Conservation (phyloP, 352 stramenopile species). For the Globisporangium iwayamae region DNA sequence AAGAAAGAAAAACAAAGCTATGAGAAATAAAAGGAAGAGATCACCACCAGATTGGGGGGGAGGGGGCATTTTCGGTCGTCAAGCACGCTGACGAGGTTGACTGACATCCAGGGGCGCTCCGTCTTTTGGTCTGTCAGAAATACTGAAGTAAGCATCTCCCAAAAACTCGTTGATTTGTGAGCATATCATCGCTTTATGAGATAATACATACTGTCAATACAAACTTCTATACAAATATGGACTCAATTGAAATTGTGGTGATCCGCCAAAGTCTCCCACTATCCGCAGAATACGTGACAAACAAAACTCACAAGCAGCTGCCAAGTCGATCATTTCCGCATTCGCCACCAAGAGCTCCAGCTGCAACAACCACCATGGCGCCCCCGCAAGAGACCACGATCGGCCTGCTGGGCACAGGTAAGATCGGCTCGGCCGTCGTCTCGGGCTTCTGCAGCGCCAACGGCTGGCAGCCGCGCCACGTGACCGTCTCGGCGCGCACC, state of each 20-base stretch:
- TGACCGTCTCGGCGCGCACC: conserved; percentile 63
- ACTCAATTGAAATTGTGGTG: too few species aligned
- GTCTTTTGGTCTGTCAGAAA: too few species aligned
- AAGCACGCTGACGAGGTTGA: too few species aligned
- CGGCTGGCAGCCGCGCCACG: conserved; percentile 75
- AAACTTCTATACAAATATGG: too few species aligned
- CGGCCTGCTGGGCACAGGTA: conserved; percentile 79
- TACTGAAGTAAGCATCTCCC: too few species aligned
- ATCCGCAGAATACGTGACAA: background rate
- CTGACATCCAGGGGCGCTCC: too few species aligned
- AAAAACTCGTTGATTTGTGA: too few species aligned
- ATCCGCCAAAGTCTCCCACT: too few species aligned
- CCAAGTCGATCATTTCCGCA: background rate
- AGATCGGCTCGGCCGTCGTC: conserved; percentile 84
- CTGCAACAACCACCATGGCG: conserved; percentile 31
- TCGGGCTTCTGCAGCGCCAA: conserved; percentile 75
- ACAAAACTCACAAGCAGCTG: background rate
- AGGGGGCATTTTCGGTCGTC: background rate
- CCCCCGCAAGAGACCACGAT: conserved; percentile 54
- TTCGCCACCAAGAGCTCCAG: background rate
- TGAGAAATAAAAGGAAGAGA: background rate
- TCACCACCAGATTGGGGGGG: background rate
- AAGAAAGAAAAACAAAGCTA: background rate
- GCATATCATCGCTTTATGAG: too few species aligned
- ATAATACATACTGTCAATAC: too few species aligned